A percentile compares a stretch with the other conserved stretches of the same genome.
Conservation (phyloP, 139 green algal genomes). For the Astrephomene gubernaculifera region DNA sequence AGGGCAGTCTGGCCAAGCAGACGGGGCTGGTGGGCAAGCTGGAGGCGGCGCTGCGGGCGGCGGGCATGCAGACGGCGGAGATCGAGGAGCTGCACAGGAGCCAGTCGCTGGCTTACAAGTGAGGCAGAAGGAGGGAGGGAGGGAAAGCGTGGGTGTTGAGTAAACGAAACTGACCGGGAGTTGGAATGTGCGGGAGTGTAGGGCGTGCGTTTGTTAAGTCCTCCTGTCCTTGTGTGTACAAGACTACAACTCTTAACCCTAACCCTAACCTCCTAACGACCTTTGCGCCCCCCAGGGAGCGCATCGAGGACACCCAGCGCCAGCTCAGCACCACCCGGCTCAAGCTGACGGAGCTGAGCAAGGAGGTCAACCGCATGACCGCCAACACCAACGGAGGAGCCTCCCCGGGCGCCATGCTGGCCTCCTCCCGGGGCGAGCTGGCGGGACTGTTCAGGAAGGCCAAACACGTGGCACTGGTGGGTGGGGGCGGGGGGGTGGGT, state of each 20-base stretch:
- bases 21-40: constrained; percentile 40
- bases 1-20: constrained; percentile 22
- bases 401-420: not conserved
- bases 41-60: constrained; percentile 37
- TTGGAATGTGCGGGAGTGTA: too few species aligned
- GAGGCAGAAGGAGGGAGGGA: not conserved
- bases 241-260: too few species aligned
- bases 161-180: not conserved
- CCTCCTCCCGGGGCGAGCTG: constrained; percentile 10
- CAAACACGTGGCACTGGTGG: constrained; percentile 16
- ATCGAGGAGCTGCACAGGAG: constrained; percentile 33
- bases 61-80: constrained; percentile 31
- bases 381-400: not conserved
- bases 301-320: constrained; percentile 37
- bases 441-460: constrained; percentile 29
- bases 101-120: constrained; percentile 21
- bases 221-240: too few species aligned
- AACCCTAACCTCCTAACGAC: too few species aligned
- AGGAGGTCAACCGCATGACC: constrained; percentile 14
- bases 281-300: constrained; percentile 31
- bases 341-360: constrained; percentile 16
- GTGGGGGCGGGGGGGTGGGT: not conserved
- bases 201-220: too few species aligned
- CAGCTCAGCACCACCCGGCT: constrained; percentile 20
- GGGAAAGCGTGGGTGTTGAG: too few species aligned